Evolutionary conservation across 306 rosid species (phyloP).

Genomic region (Quillaja saponaria): DNA sequence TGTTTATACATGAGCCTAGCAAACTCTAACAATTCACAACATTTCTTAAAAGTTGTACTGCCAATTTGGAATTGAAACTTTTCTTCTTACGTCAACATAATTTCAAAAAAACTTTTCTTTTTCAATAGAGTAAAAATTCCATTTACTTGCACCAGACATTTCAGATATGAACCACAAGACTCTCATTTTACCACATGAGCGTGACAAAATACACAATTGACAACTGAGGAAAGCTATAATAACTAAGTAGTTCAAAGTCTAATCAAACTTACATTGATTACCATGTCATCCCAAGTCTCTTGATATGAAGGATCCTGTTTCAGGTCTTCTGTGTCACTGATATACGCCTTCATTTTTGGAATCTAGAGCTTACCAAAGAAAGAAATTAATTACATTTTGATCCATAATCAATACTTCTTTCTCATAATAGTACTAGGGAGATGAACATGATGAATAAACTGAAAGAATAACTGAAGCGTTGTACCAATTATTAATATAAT

Average conservation of each 20-base stretch:
- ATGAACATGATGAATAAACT: slow-evolving; percentile 8
- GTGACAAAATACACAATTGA: neutral
- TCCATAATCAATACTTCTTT: slow-evolving; percentile 24
- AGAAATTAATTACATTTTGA: slow-evolving; percentile 54
- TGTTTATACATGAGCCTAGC: neutral
- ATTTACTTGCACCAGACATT: slow-evolving; percentile 12
- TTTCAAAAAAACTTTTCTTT: slow-evolving; percentile 10
- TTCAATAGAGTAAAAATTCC: neutral
- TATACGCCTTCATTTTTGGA: slow-evolving; percentile 98
- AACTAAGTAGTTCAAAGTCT: slow-evolving; percentile 16
- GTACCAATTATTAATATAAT: slow-evolving; percentile 6
- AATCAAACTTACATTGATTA: slow-evolving; percentile 70
- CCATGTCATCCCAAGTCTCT: slow-evolving; percentile 99
- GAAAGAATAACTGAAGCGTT: slow-evolving; percentile 8
- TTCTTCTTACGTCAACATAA: slow-evolving; percentile 11
- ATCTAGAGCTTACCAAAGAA: slow-evolving; percentile 95
- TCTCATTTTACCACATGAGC: slow-evolving; percentile 16
- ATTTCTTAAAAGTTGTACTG: slow-evolving; percentile 20
- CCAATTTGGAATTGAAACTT: slow-evolving; percentile 11
- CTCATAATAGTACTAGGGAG: slow-evolving; percentile 20
- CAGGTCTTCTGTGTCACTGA: slow-evolving; percentile 95
- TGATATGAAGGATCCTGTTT: slow-evolving; percentile 82
- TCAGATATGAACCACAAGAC: slow-evolving; percentile 12
- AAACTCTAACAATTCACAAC: slow-evolving; percentile 3
- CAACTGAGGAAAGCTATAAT: neutral